Conservation (phyloP, 441 rosid species). For the Pelargonium citronellum region DNA sequence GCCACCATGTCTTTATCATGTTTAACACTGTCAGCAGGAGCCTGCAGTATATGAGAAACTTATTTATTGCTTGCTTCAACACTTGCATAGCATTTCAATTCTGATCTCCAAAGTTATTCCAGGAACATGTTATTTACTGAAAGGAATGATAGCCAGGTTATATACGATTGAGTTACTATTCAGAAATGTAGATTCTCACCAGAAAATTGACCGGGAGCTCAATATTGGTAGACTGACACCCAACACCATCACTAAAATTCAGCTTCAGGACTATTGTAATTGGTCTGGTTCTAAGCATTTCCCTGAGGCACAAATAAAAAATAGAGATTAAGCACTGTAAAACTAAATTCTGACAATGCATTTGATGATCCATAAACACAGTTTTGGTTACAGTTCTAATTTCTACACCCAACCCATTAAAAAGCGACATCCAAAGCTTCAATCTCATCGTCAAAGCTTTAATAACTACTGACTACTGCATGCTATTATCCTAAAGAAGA, state of each 20-base stretch:
- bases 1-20: slow-evolving; percentile 12
- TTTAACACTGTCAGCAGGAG: slow-evolving; percentile 6
- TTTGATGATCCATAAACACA: too few relatives aligned
- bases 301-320: slow-evolving; percentile 8
- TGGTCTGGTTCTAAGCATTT: slow-evolving; percentile 17
- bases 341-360: background rate
- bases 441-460: too few relatives aligned
- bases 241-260: slow-evolving; percentile 18
- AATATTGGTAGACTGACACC: background rate
- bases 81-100: background rate
- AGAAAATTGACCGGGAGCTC: slow-evolving; percentile 15
- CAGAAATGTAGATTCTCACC: slow-evolving; percentile 7
- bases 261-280: slow-evolving; percentile 16
- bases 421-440: too few relatives aligned
- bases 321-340: background rate
- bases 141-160: background rate
- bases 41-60: slow-evolving; percentile 2
- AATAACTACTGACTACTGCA: too few relatives aligned
- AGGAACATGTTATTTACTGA: background rate
- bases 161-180: background rate
- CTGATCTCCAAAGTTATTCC: background rate
- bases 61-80: background rate
- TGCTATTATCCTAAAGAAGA: background rate
- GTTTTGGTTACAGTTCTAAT: too few relatives aligned
- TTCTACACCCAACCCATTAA: too few relatives aligned